These are phyloP conservation scores for Trichoderma sp. DNA, from an alignment of 2,329 filamentous ascomycete genomes.

Conservation along the genomic window DNA sequence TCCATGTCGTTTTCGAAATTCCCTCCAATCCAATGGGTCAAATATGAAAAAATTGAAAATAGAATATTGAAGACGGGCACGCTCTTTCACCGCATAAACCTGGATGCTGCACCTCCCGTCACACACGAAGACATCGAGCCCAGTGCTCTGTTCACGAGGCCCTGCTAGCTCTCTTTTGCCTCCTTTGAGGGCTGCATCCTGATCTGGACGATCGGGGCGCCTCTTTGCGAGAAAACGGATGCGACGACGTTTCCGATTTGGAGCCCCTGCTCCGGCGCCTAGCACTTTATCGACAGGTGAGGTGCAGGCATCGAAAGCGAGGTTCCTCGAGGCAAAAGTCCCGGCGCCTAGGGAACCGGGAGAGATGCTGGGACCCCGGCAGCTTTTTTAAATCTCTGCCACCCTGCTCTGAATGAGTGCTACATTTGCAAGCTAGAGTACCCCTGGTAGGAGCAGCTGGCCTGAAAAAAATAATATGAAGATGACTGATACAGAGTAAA, in stretches of 20 bases:
- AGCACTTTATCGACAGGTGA: not conserved
- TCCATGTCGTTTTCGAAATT: not conserved
- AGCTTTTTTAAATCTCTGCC: not conserved
- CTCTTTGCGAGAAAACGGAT: not conserved
- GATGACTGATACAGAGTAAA: not conserved
- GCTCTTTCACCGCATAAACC: not conserved
- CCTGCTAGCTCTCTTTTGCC: conserved; percentile 5
- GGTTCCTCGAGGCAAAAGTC: not conserved
- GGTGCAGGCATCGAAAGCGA: not conserved
- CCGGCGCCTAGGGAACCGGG: not conserved
- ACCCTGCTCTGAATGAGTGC: not conserved
- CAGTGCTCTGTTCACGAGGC: conserved; percentile 13
- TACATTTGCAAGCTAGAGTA: not conserved
- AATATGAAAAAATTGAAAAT: not conserved
- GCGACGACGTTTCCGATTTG: conserved; percentile 3
- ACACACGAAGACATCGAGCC: not conserved
- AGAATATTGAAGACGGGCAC: not conserved
- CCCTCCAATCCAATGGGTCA: not conserved
- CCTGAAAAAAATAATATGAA: not conserved
- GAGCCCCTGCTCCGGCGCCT: not conserved
- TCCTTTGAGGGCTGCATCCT: conserved; percentile 10
- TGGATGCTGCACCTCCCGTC: not conserved
- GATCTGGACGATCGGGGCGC: conserved; percentile 13
- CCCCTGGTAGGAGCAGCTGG: not conserved
- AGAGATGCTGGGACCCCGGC: not conserved